Base-by-base conservation (phyloP, 192 early-diverging fungal genomes). In the Coemansia sp. region DNA sequence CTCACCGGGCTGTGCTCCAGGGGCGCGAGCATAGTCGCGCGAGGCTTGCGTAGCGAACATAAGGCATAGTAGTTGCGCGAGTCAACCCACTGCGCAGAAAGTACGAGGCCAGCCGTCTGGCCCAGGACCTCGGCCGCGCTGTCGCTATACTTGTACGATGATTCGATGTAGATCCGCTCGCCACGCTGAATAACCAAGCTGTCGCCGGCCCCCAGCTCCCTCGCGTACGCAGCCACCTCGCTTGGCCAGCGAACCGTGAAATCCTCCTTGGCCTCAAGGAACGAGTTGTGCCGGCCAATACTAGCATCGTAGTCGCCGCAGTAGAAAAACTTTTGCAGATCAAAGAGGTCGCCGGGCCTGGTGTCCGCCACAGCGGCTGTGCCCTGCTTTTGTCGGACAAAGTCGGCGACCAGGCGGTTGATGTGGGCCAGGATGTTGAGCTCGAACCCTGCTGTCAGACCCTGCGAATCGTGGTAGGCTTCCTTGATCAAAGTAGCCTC, bases 111-210 rank as follows among this genome's bases (percentile, higher is more conserved):
- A 16, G 68, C 52, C 8, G 58, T 29, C 18, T 67, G 44, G 13
- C 85, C 63, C 7, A 90, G 67, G 5, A 56, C 35, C 4, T 60
- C 45, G 2, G 80, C 72, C 40, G 89, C 89, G 3, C 34, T 47
- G 1, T 45, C 30, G 13, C 75, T 76, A 53, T 86, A 94, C 75
- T 96, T 96, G 81, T 89, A 85, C 1, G 86, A 85, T 47, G 88
- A 88, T 63, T 94, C 94, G 33, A 97, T 66, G 57, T 89, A 85
- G 48, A 97, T 87, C 10, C 88, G 64, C 56, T 97, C 94, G 32
- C 80, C 87, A 43, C 81, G 76, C 16, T 68, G 61, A 13, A 96
- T 53, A 0, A 38, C 32, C 17, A 91, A 42, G 8, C 63, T 38
- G 17, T 54, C 37, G 13, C 53, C 32, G 5, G 46, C 51, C 18